Base-by-base conservation (phyloP, 208 protist genomes). In the Leishmania braziliensis region DNA sequence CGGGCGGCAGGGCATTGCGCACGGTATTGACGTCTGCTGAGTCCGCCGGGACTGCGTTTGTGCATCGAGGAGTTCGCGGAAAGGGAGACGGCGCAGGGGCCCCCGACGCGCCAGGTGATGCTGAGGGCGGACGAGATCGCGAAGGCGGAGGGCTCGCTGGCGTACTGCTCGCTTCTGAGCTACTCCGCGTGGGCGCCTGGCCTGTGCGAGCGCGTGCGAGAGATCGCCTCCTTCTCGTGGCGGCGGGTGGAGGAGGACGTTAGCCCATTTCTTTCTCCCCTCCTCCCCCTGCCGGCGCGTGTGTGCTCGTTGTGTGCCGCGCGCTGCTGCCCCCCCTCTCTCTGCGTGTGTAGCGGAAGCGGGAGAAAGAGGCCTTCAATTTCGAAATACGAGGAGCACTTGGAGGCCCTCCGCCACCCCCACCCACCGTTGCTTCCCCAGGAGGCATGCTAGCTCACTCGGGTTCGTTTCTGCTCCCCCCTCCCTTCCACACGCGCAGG, bases 141-240 rank as follows among this genome's bases (percentile, higher is more conserved):
- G 71, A 91, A 92, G 83, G 89, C 89, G 51, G 89, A 92, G 84
- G 89, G 89, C 36, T 83, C 86, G 62, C 77, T 92, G 56, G 90
- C 89, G 75, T 92, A 86, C 83, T 86, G 83, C 78, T 92, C 89
- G 39, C 82, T 92, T 63, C 84, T 92, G 54, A 85, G 86, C 80
- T 92, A 90, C 84, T 78, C 70, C 74, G 76, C 79, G 14, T 84
- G 84, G 68, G 63, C 33, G 33, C 33, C 33, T 33, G 33, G 23
- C 12, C 33, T 3, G 63, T 2, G n/a, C 26, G 56, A 62, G 56
- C 26, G 20, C 56, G 56, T 62, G 18, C 56, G 20, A 8, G 53
- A 5, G 14, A 18, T 18, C 53, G 1, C 51, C 51, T 5, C 53
- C 53, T 56, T 3, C 56, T n/a, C 6, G 20, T 23, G 23, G 56